phyloP scores from a whole-genome alignment of 2,329 filamentous ascomycete species.

The Xylaria sp. region DNA sequence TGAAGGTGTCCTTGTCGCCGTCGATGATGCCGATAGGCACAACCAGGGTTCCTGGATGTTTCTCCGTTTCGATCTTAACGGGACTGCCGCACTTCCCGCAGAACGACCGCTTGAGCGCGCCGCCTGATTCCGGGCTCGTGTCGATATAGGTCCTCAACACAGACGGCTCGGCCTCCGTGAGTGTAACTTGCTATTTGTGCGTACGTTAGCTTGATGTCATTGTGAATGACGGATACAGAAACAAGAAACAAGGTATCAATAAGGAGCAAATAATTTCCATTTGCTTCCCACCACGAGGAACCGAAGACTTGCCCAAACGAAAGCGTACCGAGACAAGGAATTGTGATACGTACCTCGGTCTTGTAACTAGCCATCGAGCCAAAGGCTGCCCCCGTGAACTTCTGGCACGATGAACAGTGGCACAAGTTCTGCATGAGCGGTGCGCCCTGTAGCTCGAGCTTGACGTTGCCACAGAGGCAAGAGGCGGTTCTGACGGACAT shows the following conservation, averaged over 20 bases:
- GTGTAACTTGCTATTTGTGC: conserved; percentile 38
- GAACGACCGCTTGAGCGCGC: conserved; percentile 38
- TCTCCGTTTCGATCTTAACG: conserved; percentile 11
- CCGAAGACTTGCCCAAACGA: background rate
- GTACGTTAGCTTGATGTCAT: conserved; percentile 4
- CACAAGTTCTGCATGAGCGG: conserved; percentile 42
- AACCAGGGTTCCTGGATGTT: background rate
- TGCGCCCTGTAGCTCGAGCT: conserved; percentile 37
- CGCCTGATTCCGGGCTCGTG: conserved; percentile 38
- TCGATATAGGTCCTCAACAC: conserved; percentile 38
- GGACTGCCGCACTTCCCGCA: conserved; percentile 43
- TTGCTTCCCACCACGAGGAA: background rate
- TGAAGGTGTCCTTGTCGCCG: conserved; percentile 36
- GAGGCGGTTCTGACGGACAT: conserved; percentile 41
- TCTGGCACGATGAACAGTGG: conserved; percentile 47
- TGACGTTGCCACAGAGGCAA: conserved; percentile 45
- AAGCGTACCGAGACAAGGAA: background rate
- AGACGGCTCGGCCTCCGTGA: conserved; percentile 34
- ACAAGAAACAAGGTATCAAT: too few relatives aligned
- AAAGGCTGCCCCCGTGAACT: conserved; percentile 37
- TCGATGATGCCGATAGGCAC: conserved; percentile 45
- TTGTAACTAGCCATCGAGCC: conserved; percentile 38
- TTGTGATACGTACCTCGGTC: conserved; percentile 35
- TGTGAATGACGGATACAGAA: background rate
- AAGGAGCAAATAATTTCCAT: background rate